Conservation (phyloP, 2,329 filamentous ascomycete species). For the Exophiala calicioides region DNA sequence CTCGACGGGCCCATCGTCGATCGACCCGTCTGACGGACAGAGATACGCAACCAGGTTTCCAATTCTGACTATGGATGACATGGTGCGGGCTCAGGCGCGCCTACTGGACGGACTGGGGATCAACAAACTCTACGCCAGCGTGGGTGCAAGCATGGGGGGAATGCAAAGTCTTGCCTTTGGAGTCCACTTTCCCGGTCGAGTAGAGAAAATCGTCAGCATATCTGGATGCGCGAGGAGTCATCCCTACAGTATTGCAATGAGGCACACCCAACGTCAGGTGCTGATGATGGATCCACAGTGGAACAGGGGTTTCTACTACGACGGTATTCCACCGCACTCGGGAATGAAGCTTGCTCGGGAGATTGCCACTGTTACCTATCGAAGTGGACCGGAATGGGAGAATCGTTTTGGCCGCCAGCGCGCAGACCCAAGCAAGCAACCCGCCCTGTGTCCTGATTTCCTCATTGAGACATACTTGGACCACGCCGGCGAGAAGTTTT, state of each 20-base stretch:
- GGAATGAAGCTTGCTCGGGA: conserved; percentile 98
- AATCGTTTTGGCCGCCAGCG: conserved; percentile 84
- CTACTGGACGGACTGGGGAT: conserved; percentile 80
- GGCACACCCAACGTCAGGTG: conserved; percentile 94
- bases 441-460: conserved; percentile 95
- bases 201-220: conserved; percentile 81
- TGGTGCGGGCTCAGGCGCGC: conserved; percentile 93
- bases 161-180: conserved; percentile 95
- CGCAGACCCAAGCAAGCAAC: conserved; percentile 81
- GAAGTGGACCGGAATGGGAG: conserved; percentile 97
- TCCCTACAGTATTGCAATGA: conserved; percentile 98
- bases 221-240: conserved; percentile 92
- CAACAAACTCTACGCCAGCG: conserved; percentile 79
- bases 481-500: conserved; percentile 98
- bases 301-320: conserved; percentile 94
- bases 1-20: conserved; percentile 83
- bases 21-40: conserved; percentile 84
- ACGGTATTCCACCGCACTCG: conserved; percentile 78
- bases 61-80: conserved; percentile 92
- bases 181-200: conserved; percentile 76
- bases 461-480: conserved; percentile 97
- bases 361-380: conserved; percentile 96
- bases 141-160: conserved; percentile 95
- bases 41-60: conserved; percentile 93
- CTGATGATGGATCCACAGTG: conserved; percentile 99